phyloP scores from a whole-genome alignment of 208 protist species.

The Trichomonas tenax region DNA sequence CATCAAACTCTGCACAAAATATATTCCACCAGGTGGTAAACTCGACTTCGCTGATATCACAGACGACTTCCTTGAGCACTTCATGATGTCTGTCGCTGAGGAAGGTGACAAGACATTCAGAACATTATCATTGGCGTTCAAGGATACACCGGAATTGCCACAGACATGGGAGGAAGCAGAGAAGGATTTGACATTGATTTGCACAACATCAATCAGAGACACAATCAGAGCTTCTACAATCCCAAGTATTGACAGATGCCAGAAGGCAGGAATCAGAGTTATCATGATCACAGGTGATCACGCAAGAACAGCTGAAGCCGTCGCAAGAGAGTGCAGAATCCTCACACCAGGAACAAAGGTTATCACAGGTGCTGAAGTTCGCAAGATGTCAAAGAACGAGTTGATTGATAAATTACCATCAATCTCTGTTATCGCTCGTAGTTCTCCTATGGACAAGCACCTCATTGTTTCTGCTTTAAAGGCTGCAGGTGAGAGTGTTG shows the following conservation, averaged over 20 bases:
- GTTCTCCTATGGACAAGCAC: constrained; percentile 35
- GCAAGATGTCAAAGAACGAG: constrained; percentile 30
- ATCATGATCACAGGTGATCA: constrained; percentile 82
- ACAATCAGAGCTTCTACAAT: neutral
- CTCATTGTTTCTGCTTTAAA: constrained; percentile 2
- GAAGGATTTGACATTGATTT: neutral
- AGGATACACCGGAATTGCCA: neutral
- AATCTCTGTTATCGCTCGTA: constrained; percentile 42
- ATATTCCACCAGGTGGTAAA: neutral
- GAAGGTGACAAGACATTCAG: neutral
- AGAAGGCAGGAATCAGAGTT: constrained; percentile 62
- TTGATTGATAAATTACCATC: constrained; percentile 8
- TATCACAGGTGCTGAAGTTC: neutral
- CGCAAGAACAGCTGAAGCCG: constrained; percentile 60
- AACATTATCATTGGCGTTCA: neutral
- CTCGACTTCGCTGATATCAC: neutral
- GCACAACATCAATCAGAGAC: neutral
- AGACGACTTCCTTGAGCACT: neutral
- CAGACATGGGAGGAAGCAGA: neutral
- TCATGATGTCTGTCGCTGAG: neutral
- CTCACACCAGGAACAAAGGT: neutral
- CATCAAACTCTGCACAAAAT: neutral
- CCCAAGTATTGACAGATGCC: constrained; percentile 43
- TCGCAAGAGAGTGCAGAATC: constrained; percentile 45
- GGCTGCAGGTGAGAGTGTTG: constrained; percentile 40